Evolutionary conservation across 441 rosid genomes (phyloP).

Genomic region (Raphanus hybrid): DNA sequence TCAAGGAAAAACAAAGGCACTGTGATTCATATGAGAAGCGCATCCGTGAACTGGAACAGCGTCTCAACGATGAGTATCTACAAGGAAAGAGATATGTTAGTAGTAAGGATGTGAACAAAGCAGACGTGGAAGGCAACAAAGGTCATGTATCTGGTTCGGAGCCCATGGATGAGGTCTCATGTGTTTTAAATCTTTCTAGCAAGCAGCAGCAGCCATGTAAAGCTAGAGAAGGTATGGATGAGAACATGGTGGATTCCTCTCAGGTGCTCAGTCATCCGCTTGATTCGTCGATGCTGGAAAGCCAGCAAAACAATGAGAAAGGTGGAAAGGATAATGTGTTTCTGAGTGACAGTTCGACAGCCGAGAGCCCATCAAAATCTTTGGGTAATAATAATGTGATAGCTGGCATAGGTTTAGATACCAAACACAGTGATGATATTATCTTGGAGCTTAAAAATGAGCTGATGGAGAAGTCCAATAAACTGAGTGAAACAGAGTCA

Average conservation of each 20-base stretch:
- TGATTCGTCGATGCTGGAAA: constrained; percentile 88
- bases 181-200: constrained; percentile 67
- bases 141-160: constrained; percentile 65
- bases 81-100: constrained; percentile 62
- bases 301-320: constrained; percentile 63
- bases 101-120: constrained; percentile 44
- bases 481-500: constrained; percentile 65
- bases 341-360: constrained; percentile 79
- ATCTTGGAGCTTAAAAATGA: constrained; percentile 62
- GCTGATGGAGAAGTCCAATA: constrained; percentile 68
- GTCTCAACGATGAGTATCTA: constrained; percentile 72
- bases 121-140: constrained; percentile 45
- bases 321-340: constrained; percentile 76
- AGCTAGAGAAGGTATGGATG: constrained; percentile 85
- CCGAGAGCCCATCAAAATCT: constrained; percentile 76
- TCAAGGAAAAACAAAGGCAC: constrained; percentile 77
- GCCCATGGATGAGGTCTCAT: constrained; percentile 97
- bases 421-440: constrained; percentile 49
- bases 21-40: constrained; percentile 91
- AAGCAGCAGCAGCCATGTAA: constrained; percentile 76
- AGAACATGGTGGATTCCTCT: constrained; percentile 94
- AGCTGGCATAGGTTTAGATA: constrained; percentile 48
- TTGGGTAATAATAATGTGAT: constrained; percentile 51
- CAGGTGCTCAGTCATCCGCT: constrained; percentile 63
- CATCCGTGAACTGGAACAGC: constrained; percentile 91